Percentiles rank a stretch among this genome's conserved stretches.
phyloP scores from a whole-genome alignment of 306 rosid genomes.

The Vicia villosa region DNA sequence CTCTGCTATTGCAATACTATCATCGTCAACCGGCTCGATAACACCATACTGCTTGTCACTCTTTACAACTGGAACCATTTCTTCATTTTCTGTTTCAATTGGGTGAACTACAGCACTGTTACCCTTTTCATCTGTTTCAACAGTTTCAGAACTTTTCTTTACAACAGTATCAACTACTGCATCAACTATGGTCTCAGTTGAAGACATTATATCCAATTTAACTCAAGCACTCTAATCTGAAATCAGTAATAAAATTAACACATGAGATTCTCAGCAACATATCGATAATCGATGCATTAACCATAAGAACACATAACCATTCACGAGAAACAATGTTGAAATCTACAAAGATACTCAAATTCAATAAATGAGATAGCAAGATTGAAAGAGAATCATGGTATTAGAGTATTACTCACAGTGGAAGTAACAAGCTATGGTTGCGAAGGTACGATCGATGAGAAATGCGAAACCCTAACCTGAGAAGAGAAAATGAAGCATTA shows the following conservation, averaged over 20 bases:
- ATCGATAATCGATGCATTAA: neutral
- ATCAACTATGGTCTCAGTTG: slow-evolving; percentile 33
- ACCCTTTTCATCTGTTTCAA: slow-evolving; percentile 22
- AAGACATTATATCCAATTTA: slow-evolving; percentile 61
- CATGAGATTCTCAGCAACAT: no score
- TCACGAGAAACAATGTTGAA: neutral
- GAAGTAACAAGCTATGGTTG: neutral
- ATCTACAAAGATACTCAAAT: no score
- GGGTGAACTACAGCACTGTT: slow-evolving; percentile 28
- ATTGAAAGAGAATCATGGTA: neutral
- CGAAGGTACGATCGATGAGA: neutral
- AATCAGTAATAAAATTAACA: slow-evolving; percentile 31
- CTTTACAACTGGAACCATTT: slow-evolving; percentile 34
- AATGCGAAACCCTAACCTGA: neutral
- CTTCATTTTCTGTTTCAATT: slow-evolving; percentile 20
- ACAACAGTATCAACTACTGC: slow-evolving; percentile 19
- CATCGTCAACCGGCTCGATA: slow-evolving; percentile 38
- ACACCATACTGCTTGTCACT: slow-evolving; percentile 34
- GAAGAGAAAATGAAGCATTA: neutral
- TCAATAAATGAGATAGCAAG: neutral
- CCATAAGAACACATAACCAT: neutral
- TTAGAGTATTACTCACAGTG: neutral
- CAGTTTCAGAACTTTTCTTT: neutral
- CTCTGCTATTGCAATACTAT: slow-evolving; percentile 39
- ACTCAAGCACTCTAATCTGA: neutral